Evolutionary conservation across 2,329 filamentous ascomycete genomes (phyloP), one percentile per base, ranked within the genome.

Genomic region (Botrytis deweyae): DNA sequence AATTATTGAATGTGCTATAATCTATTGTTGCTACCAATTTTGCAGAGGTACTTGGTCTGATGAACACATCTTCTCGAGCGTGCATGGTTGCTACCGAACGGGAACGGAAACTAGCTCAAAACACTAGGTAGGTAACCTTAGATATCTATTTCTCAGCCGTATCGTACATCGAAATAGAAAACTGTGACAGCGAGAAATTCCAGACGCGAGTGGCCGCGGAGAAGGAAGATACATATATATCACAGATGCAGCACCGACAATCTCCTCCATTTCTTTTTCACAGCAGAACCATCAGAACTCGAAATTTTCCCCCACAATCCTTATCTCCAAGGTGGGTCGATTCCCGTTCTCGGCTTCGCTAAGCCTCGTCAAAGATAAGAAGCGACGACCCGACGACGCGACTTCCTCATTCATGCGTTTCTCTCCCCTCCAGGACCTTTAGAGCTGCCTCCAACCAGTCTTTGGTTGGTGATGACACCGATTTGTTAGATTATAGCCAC

Each of bases 331-430:
- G 42, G 42, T 38, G 69, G 69, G 4, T 38, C 29, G 22, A 64
- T 52, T 40, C 44, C 69, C 42, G 8, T 49, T 64, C 38, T 29
- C n/a, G 42, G 69, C 36, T 33, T 71, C 58, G 69, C 58, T 64
- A 49, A 49, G 42, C 69, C 59, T 64, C 40, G 42, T 71, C 69
- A 65, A 65, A 71, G 69, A 71, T 71, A 71, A 71, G 69, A 42
- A 49, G 16, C 36, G 18, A 69, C 36, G 49, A 65, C 20, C 4
- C n/a, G 18, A 69, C 36, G n/a, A 65, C 61, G n/a, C 59, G 33
- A 58, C 36, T 58, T 44, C 36, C 44, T 46, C 25, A 40, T 38
- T 59, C 38, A 40, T 25, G 46, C 9, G 18, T 18, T 64, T 65
- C 14, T 40, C 33, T 29, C 5, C 58, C 12, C 29, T 20, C 14